Evolutionary conservation across 139 green algal species (phyloP), one percentile per base, ranked within the genome.

Genomic region (Micractinium conductrix): DNA sequence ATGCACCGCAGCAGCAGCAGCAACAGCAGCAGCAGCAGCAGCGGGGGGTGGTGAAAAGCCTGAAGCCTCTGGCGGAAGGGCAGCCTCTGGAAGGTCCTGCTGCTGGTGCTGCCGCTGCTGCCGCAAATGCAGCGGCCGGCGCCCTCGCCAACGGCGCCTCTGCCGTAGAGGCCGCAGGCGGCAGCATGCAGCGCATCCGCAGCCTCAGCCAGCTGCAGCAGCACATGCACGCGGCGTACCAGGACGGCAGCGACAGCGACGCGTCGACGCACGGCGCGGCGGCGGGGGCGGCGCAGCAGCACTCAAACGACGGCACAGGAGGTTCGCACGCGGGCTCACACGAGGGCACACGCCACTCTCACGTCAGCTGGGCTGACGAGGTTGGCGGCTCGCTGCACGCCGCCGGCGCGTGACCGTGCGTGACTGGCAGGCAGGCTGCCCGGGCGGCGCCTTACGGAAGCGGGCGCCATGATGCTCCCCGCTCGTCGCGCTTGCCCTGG

Each of bases 301-400:
- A n/a, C n/a, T n/a, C n/a, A n/a, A n/a, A n/a, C n/a, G n/a, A n/a
- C n/a, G n/a, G n/a, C n/a, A n/a, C n/a, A n/a, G n/a, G n/a, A n/a
- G n/a, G n/a, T n/a, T n/a, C n/a, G n/a, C n/a, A n/a, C n/a, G n/a
- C n/a, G n/a, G n/a, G n/a, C n/a, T n/a, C n/a, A n/a, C n/a, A n/a
- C 28, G 70, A 78, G 70, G 70, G 70, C 70, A 78, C 70, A 2
- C 70, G 70, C 19, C 70, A 78, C 70, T 78, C 70, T 1, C 70
- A 78, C 14, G 42, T 78, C 5, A 58, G 42, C 70, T 78, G 70
- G 70, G 70, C 70, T 22, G 70, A 78, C 42, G 70, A 78, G 30
- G 70, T 45, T 1, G 68, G 40, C 53, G 26, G n/a, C n/a, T n/a
- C n/a, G n/a, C n/a, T n/a, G n/a, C n/a, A n/a, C 26, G 63, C 40